Base-by-base conservation (phyloP, 257 asterid species). In the Scutellaria galericulata region DNA sequence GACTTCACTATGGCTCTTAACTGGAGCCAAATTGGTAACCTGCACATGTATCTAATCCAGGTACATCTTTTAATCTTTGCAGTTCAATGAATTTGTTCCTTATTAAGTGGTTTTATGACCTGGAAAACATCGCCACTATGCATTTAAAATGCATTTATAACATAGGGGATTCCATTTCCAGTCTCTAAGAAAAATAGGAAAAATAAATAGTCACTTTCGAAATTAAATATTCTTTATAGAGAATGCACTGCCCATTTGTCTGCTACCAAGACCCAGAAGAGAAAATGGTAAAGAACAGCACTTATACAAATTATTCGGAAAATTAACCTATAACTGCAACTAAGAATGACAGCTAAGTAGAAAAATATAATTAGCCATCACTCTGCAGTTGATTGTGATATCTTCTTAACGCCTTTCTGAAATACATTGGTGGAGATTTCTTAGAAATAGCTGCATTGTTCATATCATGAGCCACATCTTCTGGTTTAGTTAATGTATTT, bases 21-120 rank as follows among this genome's bases (percentile, higher is more conserved):
- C 37, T 95, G 99, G 99, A 95, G 98, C 81, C 79, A 81, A 58
- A 68, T 95, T 53, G 99, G 99, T 14, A 83, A 83, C 80, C 77
- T 95, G 79, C 98, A 85, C 79, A 77, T 92, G 93, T 55, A 48
- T 85, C 86, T 90, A 74, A 75, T 95, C 73, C 88, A 89, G 99
- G 99, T 95, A 85, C 27, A 31, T 15, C 9, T 37, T 71, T 54
- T 54, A 40, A 55, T 24, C 61, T 66, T 18, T 59, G 44, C 48
- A 24, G 37, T 14, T 66, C 59, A 9, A 4, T 65, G 61, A 46
- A 45, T 63, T 58, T 8, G 51, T 14, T 9, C 35, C 35, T 74
- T 22, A 4, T 52, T 9, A 10, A 51, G 42, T 44, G 24, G 66
- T 66, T 48, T 5, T 44, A 48, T 15, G 48, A 31, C 67, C 70